Percentiles rank a stretch among this genome's conserved stretches.
phyloP scores from a whole-genome alignment of 495 filamentous ascomycete genomes.

The Bathelium albidoporum region DNA sequence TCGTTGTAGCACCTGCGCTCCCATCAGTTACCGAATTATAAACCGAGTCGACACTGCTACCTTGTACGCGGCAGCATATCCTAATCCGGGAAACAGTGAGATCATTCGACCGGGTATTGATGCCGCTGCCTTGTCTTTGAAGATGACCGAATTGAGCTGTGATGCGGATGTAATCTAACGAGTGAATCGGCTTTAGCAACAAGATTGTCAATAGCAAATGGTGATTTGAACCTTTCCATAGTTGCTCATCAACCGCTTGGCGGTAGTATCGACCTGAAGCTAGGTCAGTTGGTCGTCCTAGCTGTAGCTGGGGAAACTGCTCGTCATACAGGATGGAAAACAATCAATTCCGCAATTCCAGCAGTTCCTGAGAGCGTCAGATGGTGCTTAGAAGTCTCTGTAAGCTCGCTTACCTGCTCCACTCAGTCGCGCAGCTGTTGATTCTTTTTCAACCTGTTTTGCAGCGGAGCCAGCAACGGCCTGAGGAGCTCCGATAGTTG shows the following conservation, averaged over 20 bases:
- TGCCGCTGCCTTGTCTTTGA: constrained; percentile 77
- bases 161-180: constrained; percentile 47
- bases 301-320: constrained; percentile 19
- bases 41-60: constrained; percentile 32
- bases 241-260: constrained; percentile 99
- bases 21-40: background rate
- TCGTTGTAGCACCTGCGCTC: constrained; percentile 64
- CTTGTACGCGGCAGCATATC: constrained; percentile 98
- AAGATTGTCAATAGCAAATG: background rate
- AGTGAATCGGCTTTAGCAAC: constrained; percentile 7
- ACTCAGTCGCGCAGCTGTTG: constrained; percentile 70
- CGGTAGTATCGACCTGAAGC: constrained; percentile 68
- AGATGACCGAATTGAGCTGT: constrained; percentile 79
- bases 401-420: constrained; percentile 63
- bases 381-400: background rate
- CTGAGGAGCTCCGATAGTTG: background rate
- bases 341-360: constrained; percentile 88
- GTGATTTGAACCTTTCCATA: constrained; percentile 54
- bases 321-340: constrained; percentile 71
- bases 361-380: constrained; percentile 56
- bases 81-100: constrained; percentile 90
- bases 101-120: constrained; percentile 72
- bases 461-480: constrained; percentile 20
- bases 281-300: background rate
- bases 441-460: constrained; percentile 75